A percentile compares a stretch with the other conserved stretches of the same genome.
Conservation (phyloP, 345 rosid genomes). For the Moricandia arvensis region DNA sequence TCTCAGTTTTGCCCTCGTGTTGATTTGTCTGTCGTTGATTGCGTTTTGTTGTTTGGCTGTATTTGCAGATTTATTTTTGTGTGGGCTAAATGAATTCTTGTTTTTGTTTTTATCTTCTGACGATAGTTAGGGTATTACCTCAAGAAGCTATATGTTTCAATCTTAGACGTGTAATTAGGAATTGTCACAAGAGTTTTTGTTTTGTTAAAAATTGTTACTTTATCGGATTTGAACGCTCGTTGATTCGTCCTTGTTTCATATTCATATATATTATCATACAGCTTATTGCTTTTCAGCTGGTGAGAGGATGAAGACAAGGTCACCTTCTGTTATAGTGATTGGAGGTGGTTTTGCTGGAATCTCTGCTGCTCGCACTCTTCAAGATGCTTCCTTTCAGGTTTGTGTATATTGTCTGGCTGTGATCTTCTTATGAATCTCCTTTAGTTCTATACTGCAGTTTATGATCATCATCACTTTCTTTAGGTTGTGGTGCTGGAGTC, state of each 20-base stretch:
- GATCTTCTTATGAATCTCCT: neutral
- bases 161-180: neutral
- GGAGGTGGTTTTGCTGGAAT: slow-evolving; percentile 92
- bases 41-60: slow-evolving; percentile 14
- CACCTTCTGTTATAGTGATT: slow-evolving; percentile 83
- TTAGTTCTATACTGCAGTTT: neutral
- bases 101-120: neutral
- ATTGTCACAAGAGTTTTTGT: neutral
- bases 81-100: slow-evolving; percentile 33
- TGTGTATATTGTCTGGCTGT: neutral
- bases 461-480: too few relatives aligned
- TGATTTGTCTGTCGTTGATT: slow-evolving; percentile 23
- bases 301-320: slow-evolving; percentile 51
- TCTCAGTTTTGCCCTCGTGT: neutral
- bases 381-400: slow-evolving; percentile 90
- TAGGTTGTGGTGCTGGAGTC: slow-evolving; percentile 80
- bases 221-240: neutral
- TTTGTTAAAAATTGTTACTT: neutral
- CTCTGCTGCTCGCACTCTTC: slow-evolving; percentile 89
- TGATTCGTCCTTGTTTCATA: neutral
- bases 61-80: neutral
- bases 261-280: neutral
- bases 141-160: too few relatives aligned
- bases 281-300: slow-evolving; percentile 58
- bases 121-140: neutral